Evolutionary conservation across 2,329 filamentous ascomycete genomes (phyloP).

Genomic region (Xylaria sp.): DNA sequence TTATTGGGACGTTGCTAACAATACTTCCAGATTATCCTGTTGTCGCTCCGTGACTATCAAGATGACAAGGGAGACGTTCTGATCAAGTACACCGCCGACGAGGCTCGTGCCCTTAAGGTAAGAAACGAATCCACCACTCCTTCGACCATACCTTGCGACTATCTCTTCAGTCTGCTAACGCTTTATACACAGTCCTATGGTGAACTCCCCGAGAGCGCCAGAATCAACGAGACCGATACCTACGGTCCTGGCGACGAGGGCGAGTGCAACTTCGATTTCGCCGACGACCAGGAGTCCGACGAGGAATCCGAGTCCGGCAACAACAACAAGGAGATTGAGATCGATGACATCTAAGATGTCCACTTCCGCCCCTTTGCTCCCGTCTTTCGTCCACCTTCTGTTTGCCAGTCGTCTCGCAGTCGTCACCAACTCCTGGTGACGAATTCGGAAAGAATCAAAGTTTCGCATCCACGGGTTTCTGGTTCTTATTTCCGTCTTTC

Average conservation of each 20-base stretch:
- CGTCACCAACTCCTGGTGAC: background rate
- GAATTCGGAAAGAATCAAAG: background rate
- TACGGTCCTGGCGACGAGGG: conserved; percentile 88
- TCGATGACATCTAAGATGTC: conserved; percentile 79
- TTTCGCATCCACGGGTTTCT: background rate
- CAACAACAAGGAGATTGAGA: conserved; percentile 71
- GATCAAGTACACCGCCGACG: conserved; percentile 92
- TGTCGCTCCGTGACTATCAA: conserved; percentile 86
- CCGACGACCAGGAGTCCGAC: conserved; percentile 74
- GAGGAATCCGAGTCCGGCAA: conserved; percentile 50
- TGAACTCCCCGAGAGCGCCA: conserved; percentile 92
- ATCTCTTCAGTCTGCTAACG: conserved; percentile 4
- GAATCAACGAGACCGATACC: conserved; percentile 99
- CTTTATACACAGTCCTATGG: conserved; percentile 62
- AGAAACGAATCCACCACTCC: background rate
- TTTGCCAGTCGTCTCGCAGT: background rate
- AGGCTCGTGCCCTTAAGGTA: conserved; percentile 82
- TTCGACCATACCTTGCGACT: too few relatives aligned
- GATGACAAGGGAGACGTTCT: conserved; percentile 91
- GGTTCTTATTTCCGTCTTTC: background rate
- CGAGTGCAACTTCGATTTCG: conserved; percentile 97
- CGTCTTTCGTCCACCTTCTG: conserved; percentile 1
- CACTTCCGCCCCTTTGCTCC: conserved; percentile 9
- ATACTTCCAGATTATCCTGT: background rate
- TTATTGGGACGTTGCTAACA: background rate